Evolutionary conservation across 805 yeast species (phyloP).

Genomic region (Lipomyces kockii): DNA sequence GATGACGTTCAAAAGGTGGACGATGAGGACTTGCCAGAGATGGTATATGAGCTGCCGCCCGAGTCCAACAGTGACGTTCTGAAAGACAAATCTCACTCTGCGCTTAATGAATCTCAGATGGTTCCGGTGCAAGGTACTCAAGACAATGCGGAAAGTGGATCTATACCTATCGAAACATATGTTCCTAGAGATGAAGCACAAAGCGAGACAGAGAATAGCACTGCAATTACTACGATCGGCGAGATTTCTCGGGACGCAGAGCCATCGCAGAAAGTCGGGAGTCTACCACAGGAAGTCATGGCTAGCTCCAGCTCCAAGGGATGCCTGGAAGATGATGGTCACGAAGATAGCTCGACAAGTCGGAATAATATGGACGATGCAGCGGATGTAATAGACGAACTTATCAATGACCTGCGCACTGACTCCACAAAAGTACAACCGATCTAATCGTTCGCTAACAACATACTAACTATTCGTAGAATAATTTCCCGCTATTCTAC

Average conservation of each 20-base stretch:
- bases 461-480: constrained; percentile 1
- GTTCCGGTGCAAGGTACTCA: background rate
- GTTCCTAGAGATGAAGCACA: background rate
- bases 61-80: constrained; percentile 16
- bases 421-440: background rate
- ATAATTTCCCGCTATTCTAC: constrained; percentile 40
- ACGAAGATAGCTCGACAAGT: background rate
- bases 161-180: background rate
- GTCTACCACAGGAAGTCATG: background rate
- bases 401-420: constrained; percentile 19
- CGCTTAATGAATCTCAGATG: background rate
- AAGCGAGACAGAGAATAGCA: background rate
- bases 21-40: constrained; percentile 29
- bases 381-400: constrained; percentile 17
- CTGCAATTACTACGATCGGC: background rate
- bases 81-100: background rate
- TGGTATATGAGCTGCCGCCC: constrained; percentile 26
- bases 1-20: background rate
- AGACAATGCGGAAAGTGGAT: background rate
- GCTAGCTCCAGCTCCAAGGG: background rate
- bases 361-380: constrained; percentile 14
- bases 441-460: background rate
- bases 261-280: background rate
- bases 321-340: background rate
- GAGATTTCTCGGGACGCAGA: background rate